Conservation (phyloP, 2,329 filamentous ascomycete genomes). For the Fusarium pseudoanthophilum region DNA sequence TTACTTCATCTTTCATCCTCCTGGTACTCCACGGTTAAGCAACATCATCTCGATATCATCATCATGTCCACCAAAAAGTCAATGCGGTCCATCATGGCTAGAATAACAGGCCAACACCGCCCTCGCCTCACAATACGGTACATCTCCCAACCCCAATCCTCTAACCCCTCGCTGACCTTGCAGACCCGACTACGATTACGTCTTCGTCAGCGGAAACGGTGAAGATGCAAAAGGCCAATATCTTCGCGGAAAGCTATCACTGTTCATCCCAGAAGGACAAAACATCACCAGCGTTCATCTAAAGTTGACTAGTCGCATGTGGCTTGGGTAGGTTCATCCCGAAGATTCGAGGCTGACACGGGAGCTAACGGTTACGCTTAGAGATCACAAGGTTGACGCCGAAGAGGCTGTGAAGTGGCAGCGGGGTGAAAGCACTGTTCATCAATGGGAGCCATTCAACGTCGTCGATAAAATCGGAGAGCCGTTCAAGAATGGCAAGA, state of each 20-base stretch:
- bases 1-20: not conserved
- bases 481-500: fast-evolving
- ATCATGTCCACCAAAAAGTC: not conserved
- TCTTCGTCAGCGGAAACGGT: not conserved
- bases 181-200: not conserved
- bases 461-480: not conserved
- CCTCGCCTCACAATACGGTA: not conserved
- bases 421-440: not conserved
- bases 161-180: fast-evolving
- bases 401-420: conserved; percentile 3
- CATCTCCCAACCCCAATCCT: fast-evolving
- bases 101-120: not conserved
- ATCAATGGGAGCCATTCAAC: not conserved
- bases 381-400: not conserved
- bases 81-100: not conserved
- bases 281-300: not conserved
- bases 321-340: conserved; percentile 1
- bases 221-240: conserved; percentile 6
- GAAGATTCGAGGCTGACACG: fast-evolving
- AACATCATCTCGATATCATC: not conserved
- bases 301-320: conserved; percentile 5
- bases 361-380: not conserved
- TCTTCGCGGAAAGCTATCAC: not conserved
- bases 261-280: not conserved
- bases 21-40: fast-evolving